Base-by-base conservation (phyloP, 1,284 basidiomycete genomes). In the Exobasidium rhododendri region DNA sequence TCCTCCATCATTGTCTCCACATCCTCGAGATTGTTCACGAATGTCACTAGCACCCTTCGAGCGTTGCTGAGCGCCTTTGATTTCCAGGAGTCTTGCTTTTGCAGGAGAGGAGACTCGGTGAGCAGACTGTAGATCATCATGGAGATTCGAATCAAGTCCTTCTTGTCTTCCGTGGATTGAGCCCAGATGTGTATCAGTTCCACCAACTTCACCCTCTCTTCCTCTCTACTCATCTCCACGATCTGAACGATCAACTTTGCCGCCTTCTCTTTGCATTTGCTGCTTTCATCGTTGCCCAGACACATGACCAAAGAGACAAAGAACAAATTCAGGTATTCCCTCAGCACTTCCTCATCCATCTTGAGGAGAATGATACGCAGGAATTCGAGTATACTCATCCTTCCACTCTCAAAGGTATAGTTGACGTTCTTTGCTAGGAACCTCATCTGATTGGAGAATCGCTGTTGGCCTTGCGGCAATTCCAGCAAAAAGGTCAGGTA, bases 401-500 rank as follows among this genome's bases (percentile, higher is more conserved):
- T 86, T 0, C 96, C 96, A 58, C 87, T 90, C 75, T 97, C 93
- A 79, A 91, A 87, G 30, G 89, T 86, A 80, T 97, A 99, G 3
- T 91, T 88, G 28, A 97, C 82, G 78, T 99, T 98, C 80, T 91
- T 92, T 26, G 92, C 91, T 28, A 99, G 84, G 83, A 97, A 97
- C 0, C 88, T 86, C 85, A 99, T 90, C 71, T 92, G 91, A 56
- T 87, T 89, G 65, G 87, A 88, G 11, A 98, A 84, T 2, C 94
- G 87, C 1, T 89, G 90, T 71, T 92, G 90, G 40, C 96, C 96
- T 80, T 98, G 96, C 1, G 96, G 96, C 75, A 98, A 99, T 75
- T 99, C 94, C 44, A 98, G 86, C 62, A 98, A 83, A 84, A 99
- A 99, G 75, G 96, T 92, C 47, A 98, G 85, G 44, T 94, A 85